Conservation (phyloP, 768 basidiomycete genomes). For the Amyloporia xantha region DNA sequence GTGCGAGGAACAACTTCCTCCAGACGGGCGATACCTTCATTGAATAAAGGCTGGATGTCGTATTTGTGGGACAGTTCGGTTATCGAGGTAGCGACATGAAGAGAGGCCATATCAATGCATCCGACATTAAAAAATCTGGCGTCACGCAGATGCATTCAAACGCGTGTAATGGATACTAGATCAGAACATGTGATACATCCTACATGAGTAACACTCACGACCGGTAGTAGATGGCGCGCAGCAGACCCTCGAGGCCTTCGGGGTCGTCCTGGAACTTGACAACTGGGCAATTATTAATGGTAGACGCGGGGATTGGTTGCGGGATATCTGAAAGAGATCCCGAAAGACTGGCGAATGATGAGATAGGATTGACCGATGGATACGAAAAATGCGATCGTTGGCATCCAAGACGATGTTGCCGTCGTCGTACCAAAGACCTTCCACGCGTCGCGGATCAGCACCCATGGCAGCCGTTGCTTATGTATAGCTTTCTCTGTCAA, state of each 20-base stretch:
- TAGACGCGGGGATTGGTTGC: neutral
- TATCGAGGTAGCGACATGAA: neutral
- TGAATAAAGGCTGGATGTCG: neutral
- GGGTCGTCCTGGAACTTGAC: conserved; percentile 7
- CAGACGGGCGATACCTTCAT: neutral
- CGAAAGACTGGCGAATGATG: conserved; percentile 10
- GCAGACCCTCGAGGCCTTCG: neutral
- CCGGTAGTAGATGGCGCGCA: neutral
- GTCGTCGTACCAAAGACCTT: conserved; percentile 50
- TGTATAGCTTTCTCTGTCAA: neutral
- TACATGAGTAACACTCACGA: neutral
- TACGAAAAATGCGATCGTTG: conserved; percentile 4
- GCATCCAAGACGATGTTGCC: conserved; percentile 63
- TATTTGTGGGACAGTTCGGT: neutral
- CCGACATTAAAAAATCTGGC: neutral
- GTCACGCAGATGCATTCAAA: too few relatives aligned
- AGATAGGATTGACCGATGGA: conserved; percentile 10
- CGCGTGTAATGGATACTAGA: neutral
- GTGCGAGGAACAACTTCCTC: neutral
- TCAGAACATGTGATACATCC: neutral
- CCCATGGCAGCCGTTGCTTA: neutral
- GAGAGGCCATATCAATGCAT: neutral
- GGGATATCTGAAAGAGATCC: conserved; percentile 9
- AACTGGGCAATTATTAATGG: conserved; percentile 7
- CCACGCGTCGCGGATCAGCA: neutral